Conservation (phyloP, 2,329 filamentous ascomycete species). For the Neopestalotiopsis sp. region DNA sequence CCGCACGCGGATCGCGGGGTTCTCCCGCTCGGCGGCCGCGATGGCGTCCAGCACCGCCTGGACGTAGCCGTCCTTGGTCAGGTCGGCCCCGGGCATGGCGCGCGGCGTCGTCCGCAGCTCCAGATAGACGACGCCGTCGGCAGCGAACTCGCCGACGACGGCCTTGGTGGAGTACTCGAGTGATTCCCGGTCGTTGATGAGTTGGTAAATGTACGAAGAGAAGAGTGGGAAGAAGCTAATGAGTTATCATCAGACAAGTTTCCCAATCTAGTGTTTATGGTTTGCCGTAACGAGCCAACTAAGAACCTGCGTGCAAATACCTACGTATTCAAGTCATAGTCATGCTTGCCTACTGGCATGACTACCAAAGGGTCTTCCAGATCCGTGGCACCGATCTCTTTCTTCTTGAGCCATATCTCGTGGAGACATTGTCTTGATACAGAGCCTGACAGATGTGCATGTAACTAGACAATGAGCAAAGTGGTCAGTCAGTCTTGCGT, state of each 20-base stretch:
- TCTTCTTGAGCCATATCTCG: conserved; percentile 72
- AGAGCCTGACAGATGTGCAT: conserved; percentile 81
- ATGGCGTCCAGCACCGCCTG: conserved; percentile 70
- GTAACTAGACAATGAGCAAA: conserved; percentile 57
- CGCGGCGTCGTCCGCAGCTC: conserved; percentile 84
- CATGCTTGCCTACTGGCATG: conserved; percentile 73
- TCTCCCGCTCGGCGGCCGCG: conserved; percentile 32
- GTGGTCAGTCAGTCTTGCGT: conserved; percentile 16
- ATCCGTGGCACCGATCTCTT: conserved; percentile 52
- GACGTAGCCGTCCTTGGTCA: conserved; percentile 70
- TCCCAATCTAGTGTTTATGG: neutral
- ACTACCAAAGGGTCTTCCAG: conserved; percentile 71
- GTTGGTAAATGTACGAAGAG: conserved; percentile 78
- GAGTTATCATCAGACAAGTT: neutral
- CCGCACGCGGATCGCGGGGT: conserved; percentile 57
- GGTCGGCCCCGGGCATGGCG: conserved; percentile 53
- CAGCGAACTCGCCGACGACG: conserved; percentile 69
- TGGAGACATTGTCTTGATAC: conserved; percentile 76
- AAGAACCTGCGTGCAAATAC: neutral
- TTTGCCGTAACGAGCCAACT: no score
- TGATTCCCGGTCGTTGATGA: conserved; percentile 67
- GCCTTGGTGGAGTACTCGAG: conserved; percentile 66
- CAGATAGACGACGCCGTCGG: conserved; percentile 76
- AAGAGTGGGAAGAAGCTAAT: conserved; percentile 78
- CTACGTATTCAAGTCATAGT: conserved; percentile 73